phyloP scores from a whole-genome alignment of 202 grass and related monocot species.

The Sporobolus alterniflorus region DNA sequence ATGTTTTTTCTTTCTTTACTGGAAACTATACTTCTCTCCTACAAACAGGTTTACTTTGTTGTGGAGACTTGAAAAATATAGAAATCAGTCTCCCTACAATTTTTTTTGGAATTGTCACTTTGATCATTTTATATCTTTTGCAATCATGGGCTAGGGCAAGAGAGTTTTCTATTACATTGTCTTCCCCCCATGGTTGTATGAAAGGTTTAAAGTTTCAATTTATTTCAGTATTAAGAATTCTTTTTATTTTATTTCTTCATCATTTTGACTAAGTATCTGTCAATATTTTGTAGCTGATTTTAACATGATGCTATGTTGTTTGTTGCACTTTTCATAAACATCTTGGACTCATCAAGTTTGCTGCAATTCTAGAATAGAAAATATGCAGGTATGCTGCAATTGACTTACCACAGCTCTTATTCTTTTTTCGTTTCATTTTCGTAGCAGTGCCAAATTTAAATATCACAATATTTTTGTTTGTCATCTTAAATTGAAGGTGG shows the following conservation, averaged over 20 bases:
- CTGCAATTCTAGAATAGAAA: background rate
- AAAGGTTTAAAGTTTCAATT: no score
- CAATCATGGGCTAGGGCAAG: background rate
- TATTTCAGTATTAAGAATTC: no score
- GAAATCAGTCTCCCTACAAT: background rate
- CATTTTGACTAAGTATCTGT: background rate
- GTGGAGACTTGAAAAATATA: no score
- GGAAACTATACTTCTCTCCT: no score
- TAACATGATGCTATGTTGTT: background rate
- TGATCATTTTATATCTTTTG: background rate
- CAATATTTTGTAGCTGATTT: background rate
- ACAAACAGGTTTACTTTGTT: no score
- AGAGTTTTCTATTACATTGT: background rate
- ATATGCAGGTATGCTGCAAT: slow-evolving; percentile 19
- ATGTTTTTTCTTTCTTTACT: no score
- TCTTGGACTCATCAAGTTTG: background rate
- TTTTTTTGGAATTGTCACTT: background rate
- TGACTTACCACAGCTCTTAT: background rate
- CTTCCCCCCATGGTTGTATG: no score
- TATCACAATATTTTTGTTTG: background rate
- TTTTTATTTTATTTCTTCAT: no score
- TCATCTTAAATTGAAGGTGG: background rate
- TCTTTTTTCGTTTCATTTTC: background rate
- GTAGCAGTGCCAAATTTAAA: background rate
- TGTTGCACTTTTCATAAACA: slow-evolving; percentile 2